Percentiles rank a stretch among this genome's conserved stretches.
Conservation (phyloP, 495 filamentous ascomycete genomes). For the Filosporella fistucella region DNA sequence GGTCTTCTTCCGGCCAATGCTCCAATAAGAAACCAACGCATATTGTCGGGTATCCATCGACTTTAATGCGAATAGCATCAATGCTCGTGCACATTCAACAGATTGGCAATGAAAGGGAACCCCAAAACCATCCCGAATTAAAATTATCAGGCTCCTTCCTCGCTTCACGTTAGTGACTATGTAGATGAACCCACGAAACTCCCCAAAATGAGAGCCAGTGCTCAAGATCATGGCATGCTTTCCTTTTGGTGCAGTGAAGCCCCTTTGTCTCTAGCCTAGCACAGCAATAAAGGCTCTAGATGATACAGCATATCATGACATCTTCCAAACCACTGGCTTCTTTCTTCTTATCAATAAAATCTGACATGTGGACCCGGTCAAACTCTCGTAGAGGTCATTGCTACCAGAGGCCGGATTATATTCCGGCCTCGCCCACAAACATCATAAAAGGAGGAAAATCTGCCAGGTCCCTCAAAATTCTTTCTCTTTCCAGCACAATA, state of each 20-base stretch:
- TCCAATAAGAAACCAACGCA: constrained; percentile 16
- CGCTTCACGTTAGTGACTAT: not conserved
- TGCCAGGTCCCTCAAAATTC: constrained; percentile 5
- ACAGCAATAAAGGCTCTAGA: not conserved
- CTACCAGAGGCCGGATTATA: constrained; percentile 21
- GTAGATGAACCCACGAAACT: not conserved
- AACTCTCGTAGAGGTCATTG: constrained; percentile 6
- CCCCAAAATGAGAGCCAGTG: not conserved
- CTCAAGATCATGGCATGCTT: not conserved
- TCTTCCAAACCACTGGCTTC: not conserved
- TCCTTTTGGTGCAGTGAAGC: not conserved
- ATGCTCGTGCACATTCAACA: not conserved
- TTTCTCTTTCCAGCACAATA: constrained; percentile 13
- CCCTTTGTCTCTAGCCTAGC: too few relatives aligned
- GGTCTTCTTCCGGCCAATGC: constrained; percentile 20
- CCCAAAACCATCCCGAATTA: not conserved
- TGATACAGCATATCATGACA: not conserved
- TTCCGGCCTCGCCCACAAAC: constrained; percentile 23
- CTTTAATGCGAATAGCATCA: constrained; percentile 7
- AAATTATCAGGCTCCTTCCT: not conserved
- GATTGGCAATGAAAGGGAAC: too few relatives aligned
- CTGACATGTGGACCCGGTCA: constrained; percentile 13
- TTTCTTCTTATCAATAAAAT: constrained; percentile 18
- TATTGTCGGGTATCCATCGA: constrained; percentile 3
- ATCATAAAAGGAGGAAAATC: constrained; percentile 18